Evolutionary conservation across 2,329 filamentous ascomycete species (phyloP), one percentile per base, ranked within the genome.

Genomic region (Colletotrichum sp.): DNA sequence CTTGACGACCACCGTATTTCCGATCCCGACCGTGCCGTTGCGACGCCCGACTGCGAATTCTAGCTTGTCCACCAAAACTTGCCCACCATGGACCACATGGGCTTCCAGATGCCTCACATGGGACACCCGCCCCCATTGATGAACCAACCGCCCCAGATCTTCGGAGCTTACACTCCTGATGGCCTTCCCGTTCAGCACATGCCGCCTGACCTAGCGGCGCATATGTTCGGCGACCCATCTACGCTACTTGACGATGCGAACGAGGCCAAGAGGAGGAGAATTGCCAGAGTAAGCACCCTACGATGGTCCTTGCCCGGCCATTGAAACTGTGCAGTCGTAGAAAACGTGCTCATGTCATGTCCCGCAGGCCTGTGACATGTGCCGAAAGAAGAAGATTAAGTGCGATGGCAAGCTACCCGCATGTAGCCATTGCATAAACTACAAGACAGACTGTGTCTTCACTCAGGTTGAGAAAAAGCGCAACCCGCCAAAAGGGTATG

Each of bases 381-480:
- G 96, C 83, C 91, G 96, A 80, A 98, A 98, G 87, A 96, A 95
- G 86, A 98, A 96, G 89, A 97, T 98, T 86, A 98, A 98, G 87
- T 98, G 96, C 85, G 97, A 98, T 83, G 96, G 97, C 79, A 98
- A 97, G 86, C 92, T 98, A 86, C 96, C 97, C 48, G 93, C 96
- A 76, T 99, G 97, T 85, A 96, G 95, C 9, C 97, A 98, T 85
- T 99, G 96, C 84, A 94, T 94, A 84, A 98, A 98, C 84, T 98
- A 98, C 89, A 98, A 98, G 89, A 98, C 96, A 7, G 96, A 98
- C 80, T 99, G 96, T 84, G 92, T 98, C 79, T 98, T 98, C 83
- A 98, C 97, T 1, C 96, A 98, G 83, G 96, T 98, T 48, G 97
- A 99, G 87, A 99, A 99, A 92, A 99, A 99, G 90, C 92, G 97